Percentiles rank a stretch among this genome's conserved stretches.
These are phyloP conservation scores for Gastrodia elata DNA, from an alignment of 106 monocot genomes.

Conservation along the genomic window DNA sequence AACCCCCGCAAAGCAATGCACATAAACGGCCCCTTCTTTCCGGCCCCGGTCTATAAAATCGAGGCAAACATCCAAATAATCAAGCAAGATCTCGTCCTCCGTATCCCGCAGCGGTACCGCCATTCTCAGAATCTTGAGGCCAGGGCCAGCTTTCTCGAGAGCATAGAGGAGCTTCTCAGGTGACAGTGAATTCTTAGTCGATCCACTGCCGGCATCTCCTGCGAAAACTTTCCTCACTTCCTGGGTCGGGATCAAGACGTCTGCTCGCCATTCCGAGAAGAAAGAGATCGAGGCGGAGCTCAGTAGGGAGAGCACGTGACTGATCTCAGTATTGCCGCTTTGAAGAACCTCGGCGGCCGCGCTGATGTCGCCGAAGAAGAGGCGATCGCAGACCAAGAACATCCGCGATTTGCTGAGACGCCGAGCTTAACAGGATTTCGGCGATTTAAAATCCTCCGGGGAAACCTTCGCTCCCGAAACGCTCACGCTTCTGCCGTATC, in stretches of 20 bases:
- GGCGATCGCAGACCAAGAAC: constrained; percentile 37
- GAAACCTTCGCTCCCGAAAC: no score
- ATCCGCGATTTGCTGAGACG: no score
- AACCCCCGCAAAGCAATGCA: constrained; percentile 81
- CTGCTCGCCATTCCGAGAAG: constrained; percentile 65
- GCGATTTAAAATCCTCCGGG: no score
- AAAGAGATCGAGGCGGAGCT: constrained; percentile 79
- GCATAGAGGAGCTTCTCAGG: constrained; percentile 49
- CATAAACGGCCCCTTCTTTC: constrained; percentile 44
- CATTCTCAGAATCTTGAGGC: constrained; percentile 69
- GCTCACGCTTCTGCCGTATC: no score
- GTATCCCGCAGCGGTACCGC: constrained; percentile 79
- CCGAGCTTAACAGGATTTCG: no score
- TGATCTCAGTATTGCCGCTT: constrained; percentile 24
- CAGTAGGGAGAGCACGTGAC: constrained; percentile 69
- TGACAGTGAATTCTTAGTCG: constrained; percentile 27
- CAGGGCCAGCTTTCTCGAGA: constrained; percentile 58
- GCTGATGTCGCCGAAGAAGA: constrained; percentile 67
- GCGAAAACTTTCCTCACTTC: constrained; percentile 54
- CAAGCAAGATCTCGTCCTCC: constrained; percentile 83
- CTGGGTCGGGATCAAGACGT: constrained; percentile 45
- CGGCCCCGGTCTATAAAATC: constrained; percentile 71
- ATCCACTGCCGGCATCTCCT: constrained; percentile 23
- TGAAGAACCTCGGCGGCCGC: constrained; percentile 54
- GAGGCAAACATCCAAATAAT: constrained; percentile 71